These are phyloP conservation scores for Myotisia sp. DNA, from an alignment of 2,329 filamentous ascomycete genomes.

Conservation along the genomic window DNA sequence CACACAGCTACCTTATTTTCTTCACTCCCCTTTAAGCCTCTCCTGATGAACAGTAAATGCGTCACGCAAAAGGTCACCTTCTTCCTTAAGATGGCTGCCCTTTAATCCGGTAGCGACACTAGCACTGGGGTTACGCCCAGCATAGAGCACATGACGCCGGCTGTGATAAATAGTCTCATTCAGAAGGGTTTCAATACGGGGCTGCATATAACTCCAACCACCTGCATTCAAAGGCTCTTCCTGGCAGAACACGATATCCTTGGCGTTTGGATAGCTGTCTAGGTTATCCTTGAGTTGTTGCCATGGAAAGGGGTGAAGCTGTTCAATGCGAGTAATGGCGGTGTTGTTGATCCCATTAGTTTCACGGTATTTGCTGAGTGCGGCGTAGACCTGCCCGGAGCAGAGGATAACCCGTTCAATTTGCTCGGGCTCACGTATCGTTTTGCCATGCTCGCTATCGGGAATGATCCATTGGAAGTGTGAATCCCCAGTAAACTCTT, in stretches of 20 bases:
- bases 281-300: slow-evolving; percentile 91
- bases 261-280: slow-evolving; percentile 90
- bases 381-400: slow-evolving; percentile 83
- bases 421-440: slow-evolving; percentile 65
- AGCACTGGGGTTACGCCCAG: slow-evolving; percentile 82
- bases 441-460: slow-evolving; percentile 68
- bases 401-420: slow-evolving; percentile 92
- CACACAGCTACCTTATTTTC: no score
- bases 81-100: slow-evolving; percentile 76
- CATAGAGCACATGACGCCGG: slow-evolving; percentile 91
- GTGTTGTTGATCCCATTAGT: slow-evolving; percentile 77
- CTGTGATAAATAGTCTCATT: slow-evolving; percentile 87
- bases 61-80: slow-evolving; percentile 62
- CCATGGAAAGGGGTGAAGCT: slow-evolving; percentile 98
- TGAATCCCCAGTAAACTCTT: slow-evolving; percentile 79
- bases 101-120: slow-evolving; percentile 91
- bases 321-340: slow-evolving; percentile 89
- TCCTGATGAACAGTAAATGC: slow-evolving; percentile 51
- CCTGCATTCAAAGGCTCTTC: slow-evolving; percentile 97
- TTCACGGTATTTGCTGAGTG: slow-evolving; percentile 79
- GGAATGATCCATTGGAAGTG: slow-evolving; percentile 96
- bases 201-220: slow-evolving; percentile 94
- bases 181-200: slow-evolving; percentile 87
- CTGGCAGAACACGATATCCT: slow-evolving; percentile 94
- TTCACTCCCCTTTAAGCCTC: slow-evolving; percentile 51